Conservation (phyloP, 164 flowering plant species). For the Nymphaea thermarum region DNA sequence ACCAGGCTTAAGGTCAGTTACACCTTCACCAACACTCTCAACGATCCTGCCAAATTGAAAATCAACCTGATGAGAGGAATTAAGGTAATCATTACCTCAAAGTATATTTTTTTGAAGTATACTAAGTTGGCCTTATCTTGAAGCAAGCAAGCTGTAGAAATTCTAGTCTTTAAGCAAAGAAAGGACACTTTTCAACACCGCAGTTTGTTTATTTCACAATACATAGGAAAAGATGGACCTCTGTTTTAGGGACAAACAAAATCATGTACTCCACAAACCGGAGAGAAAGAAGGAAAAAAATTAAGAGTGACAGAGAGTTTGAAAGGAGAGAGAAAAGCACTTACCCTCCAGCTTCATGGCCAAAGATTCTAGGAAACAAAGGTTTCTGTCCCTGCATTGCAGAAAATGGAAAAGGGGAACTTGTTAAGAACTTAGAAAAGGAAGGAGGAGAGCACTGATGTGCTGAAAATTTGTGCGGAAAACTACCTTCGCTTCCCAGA, state of each 20-base stretch:
- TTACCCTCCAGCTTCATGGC: slow-evolving; percentile 38
- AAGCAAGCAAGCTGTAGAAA: no score
- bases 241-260: neutral
- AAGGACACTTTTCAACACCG: neutral
- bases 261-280: neutral
- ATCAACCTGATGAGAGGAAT: neutral
- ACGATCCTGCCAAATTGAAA: neutral
- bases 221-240: neutral
- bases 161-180: no score
- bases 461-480: neutral
- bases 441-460: no score
- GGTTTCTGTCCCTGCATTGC: slow-evolving; percentile 26
- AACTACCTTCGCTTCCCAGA: slow-evolving; percentile 57
- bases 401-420: neutral
- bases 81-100: neutral
- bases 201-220: neutral
- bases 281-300: neutral
- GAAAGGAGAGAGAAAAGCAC: neutral
- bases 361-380: slow-evolving; percentile 28
- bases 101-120: no score
- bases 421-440: no score
- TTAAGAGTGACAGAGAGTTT: neutral
- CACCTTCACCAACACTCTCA: neutral
- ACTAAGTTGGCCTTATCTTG: neutral
- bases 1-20: neutral